A percentile compares a stretch with the other conserved stretches of the same genome.
Conservation (phyloP, 352 stramenopile genomes). For the Achlya hypogyna region DNA sequence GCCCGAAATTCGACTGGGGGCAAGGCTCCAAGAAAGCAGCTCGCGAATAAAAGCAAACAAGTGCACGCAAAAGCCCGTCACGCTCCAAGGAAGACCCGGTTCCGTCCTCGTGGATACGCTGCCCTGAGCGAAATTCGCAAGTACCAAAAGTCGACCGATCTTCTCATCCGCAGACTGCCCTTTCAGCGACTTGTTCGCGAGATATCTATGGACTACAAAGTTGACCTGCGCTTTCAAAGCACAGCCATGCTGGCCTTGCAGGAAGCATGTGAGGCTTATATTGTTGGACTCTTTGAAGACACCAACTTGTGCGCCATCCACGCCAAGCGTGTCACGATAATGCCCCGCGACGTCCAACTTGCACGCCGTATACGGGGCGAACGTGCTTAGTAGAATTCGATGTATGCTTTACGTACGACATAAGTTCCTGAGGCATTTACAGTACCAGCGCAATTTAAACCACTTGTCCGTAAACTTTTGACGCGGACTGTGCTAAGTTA, state of each 20-base stretch:
- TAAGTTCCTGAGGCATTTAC: no score
- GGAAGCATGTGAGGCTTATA: conserved; percentile 89
- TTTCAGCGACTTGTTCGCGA: conserved; percentile 87
- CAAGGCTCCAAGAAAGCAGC: conserved; percentile 20
- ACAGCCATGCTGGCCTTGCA: conserved; percentile 89
- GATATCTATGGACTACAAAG: conserved; percentile 96
- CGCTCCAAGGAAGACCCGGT: conserved; percentile 81
- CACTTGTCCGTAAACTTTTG: no score
- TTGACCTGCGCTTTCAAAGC: conserved; percentile 93
- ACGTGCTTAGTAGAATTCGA: no score
- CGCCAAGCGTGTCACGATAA: conserved; percentile 95
- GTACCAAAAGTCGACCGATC: conserved; percentile 90
- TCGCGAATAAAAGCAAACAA: conserved; percentile 31
- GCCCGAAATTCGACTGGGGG: conserved; percentile 22
- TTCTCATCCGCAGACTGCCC: conserved; percentile 87
- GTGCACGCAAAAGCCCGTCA: conserved; percentile 79
- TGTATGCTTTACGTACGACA: no score
- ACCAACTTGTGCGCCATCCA: conserved; percentile 94
- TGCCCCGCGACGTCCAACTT: conserved; percentile 95
- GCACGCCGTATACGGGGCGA: conserved; percentile 89
- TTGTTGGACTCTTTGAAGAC: conserved; percentile 94
- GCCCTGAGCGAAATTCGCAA: conserved; percentile 87
- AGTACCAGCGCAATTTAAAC: no score
- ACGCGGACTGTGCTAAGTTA: no score
- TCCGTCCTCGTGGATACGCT: conserved; percentile 81